Percentiles rank a stretch among this genome's conserved stretches.
These are phyloP conservation scores for Aegilops tauschii DNA, from an alignment of 176 grass and related monocot genomes.

Conservation along the genomic window DNA sequence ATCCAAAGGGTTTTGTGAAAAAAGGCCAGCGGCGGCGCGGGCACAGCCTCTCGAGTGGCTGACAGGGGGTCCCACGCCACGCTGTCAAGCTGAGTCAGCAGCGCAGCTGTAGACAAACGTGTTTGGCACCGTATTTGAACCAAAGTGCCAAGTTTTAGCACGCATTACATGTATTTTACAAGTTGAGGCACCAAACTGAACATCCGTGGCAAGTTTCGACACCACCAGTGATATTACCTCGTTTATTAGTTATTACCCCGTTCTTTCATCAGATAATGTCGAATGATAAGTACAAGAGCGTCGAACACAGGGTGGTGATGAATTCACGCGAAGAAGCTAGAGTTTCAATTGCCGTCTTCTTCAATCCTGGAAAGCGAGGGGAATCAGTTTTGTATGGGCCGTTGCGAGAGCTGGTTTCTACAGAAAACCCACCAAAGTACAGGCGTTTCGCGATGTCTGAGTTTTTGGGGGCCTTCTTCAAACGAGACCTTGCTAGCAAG, in stretches of 20 bases:
- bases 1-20: no score
- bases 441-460: constrained; percentile 56
- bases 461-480: constrained; percentile 64
- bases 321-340: constrained; percentile 49
- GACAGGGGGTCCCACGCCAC: no score
- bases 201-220: no score
- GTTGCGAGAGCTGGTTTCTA: constrained; percentile 49
- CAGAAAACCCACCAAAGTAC: constrained; percentile 45
- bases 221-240: not conserved
- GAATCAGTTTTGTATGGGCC: constrained; percentile 61
- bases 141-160: no score
- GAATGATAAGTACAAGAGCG: constrained; percentile 71
- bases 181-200: no score
- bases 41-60: no score
- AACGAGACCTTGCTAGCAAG: constrained; percentile 54
- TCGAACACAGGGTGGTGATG: constrained; percentile 71
- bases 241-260: not conserved
- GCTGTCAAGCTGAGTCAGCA: no score
- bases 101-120: no score
- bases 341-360: constrained; percentile 67
- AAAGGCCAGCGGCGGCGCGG: no score
- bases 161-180: no score
- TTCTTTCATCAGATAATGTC: constrained; percentile 59
- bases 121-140: no score
- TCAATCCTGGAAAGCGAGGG: constrained; percentile 57